A percentile compares a stretch with the other conserved stretches of the same genome.
These are phyloP conservation scores for Aspergillus sp. DNA, from an alignment of 2,329 filamentous ascomycete genomes.

Conservation along the genomic window DNA sequence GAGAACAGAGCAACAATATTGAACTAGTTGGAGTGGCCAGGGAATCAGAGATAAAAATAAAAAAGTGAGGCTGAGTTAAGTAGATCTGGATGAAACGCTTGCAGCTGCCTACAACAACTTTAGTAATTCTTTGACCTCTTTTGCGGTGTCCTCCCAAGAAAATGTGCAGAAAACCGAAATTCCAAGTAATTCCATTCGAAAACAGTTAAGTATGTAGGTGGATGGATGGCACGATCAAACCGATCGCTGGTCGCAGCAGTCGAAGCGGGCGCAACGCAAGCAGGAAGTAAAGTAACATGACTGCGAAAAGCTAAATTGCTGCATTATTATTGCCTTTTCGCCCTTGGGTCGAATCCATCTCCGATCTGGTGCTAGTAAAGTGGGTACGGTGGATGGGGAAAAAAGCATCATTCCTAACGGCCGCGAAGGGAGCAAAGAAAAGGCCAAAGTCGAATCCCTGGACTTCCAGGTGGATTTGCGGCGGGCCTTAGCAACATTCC, in stretches of 20 bases:
- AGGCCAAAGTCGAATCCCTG: neutral
- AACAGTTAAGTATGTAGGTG: neutral
- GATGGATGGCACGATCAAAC: neutral
- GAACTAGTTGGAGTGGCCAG: neutral
- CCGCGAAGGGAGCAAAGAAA: neutral
- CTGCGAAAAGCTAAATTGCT: too few relatives aligned
- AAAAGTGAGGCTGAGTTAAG: slow-evolving; percentile 17
- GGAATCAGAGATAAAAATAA: neutral
- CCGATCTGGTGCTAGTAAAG: neutral
- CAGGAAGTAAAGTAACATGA: too few relatives aligned
- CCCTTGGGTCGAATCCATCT: neutral
- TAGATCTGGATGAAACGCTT: neutral
- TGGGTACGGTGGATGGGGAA: neutral
- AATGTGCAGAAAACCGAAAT: too few relatives aligned
- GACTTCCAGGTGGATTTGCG: neutral
- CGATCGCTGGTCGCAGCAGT: neutral
- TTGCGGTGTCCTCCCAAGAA: too few relatives aligned
- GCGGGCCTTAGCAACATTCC: slow-evolving; percentile 13
- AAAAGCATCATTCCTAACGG: slow-evolving; percentile 3
- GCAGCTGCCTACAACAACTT: neutral
- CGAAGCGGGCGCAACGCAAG: too few relatives aligned
- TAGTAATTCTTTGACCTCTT: too few relatives aligned
- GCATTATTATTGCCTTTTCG: neutral
- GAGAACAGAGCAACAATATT: neutral
- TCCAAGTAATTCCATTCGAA: neutral